Evolutionary conservation across 1,284 basidiomycete species (phyloP).

Genomic region (Anthracocystis setariae): DNA sequence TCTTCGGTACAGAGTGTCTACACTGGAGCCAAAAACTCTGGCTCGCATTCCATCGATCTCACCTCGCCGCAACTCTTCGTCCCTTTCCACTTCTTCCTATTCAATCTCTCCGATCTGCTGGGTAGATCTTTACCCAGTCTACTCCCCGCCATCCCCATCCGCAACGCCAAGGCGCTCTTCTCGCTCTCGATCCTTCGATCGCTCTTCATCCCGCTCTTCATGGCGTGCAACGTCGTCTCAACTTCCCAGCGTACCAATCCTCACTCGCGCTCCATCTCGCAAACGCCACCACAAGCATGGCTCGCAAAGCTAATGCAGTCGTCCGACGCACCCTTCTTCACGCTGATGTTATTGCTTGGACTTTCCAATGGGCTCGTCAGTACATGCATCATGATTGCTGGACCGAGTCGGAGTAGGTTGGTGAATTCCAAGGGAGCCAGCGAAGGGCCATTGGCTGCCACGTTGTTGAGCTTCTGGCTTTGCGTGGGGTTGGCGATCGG

Average conservation of each 20-base stretch:
- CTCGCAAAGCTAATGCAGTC: constrained; percentile 29
- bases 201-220: constrained; percentile 55
- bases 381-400: constrained; percentile 58
- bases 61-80: constrained; percentile 59
- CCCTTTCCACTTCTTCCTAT: constrained; percentile 59
- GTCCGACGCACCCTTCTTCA: constrained; percentile 55
- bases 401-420: constrained; percentile 40
- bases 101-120: constrained; percentile 57
- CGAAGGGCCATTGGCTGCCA: constrained; percentile 48
- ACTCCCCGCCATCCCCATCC: constrained; percentile 18
- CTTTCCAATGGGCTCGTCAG: constrained; percentile 57
- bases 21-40: constrained; percentile 13
- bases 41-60: constrained; percentile 22
- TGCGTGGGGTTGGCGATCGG: constrained; percentile 59
- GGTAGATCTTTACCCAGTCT: constrained; percentile 55
- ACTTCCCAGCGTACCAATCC: constrained; percentile 36
- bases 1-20: constrained; percentile 54
- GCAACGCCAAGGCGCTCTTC: constrained; percentile 27
- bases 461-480: constrained; percentile 59
- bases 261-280: background rate
- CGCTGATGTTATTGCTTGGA: constrained; percentile 51
- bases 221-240: constrained; percentile 53
- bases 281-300: constrained; percentile 11
- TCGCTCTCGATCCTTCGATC: constrained; percentile 35
- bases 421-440: constrained; percentile 37